Conservation (phyloP, 2,329 filamentous ascomycete species). For the Aspergillus luchuensis region DNA sequence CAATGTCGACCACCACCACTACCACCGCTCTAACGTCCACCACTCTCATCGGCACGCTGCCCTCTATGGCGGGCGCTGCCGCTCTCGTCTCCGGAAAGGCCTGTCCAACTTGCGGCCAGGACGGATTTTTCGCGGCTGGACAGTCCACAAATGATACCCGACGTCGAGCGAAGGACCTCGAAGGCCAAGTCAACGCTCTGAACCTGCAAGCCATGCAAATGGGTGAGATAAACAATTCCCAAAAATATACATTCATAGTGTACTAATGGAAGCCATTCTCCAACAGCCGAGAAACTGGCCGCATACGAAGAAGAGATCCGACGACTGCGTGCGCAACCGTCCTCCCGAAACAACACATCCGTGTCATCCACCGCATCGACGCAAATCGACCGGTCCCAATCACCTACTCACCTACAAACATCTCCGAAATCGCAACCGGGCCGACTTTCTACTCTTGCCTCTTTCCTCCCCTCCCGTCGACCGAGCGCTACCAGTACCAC, state of each 20-base stretch:
- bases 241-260: no score
- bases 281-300: constrained; percentile 57
- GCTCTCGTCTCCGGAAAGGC: constrained; percentile 25
- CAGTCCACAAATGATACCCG: constrained; percentile 36
- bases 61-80: constrained; percentile 32
- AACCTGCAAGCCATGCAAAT: constrained; percentile 56
- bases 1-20: constrained; percentile 30
- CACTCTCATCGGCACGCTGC: constrained; percentile 34
- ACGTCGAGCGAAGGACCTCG: constrained; percentile 53
- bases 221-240: constrained; percentile 41
- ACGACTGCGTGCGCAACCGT: constrained; percentile 44
- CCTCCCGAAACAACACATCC: constrained; percentile 28
- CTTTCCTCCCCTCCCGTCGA: constrained; percentile 43
- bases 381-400: constrained; percentile 37
- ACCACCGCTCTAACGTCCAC: constrained; percentile 31
- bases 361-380: constrained; percentile 32
- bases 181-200: constrained; percentile 56
- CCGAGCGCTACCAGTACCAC: constrained; percentile 31
- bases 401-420: constrained; percentile 37
- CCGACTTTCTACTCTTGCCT: constrained; percentile 43
- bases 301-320: constrained; percentile 66
- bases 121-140: constrained; percentile 27
- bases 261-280: neutral
- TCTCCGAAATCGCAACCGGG: constrained; percentile 32
- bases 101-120: constrained; percentile 46